Evolutionary conservation across 2,329 filamentous ascomycete species (phyloP), one percentile per base, ranked within the genome.

Genomic region (Fusarium sp.): DNA sequence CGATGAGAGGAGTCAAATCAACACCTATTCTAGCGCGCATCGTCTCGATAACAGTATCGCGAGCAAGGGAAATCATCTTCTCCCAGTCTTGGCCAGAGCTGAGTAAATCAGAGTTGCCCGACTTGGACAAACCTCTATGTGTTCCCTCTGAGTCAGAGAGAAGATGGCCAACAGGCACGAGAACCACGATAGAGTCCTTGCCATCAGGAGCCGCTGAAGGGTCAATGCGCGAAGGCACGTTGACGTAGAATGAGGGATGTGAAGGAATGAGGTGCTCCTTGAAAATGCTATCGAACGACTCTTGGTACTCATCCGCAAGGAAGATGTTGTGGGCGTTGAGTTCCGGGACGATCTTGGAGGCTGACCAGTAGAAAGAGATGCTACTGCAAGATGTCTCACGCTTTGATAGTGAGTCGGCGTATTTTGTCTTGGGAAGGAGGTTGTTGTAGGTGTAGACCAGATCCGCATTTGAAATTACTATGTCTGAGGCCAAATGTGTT

Each of bases 221-320:
- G 67, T 93, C 91, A 9, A 92, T 84, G 14, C 90, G 84, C 46
- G 86, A 90, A 1, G 91, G 91, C 0, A 93, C 90, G 74, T 93
- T 92, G 77, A 93, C 86, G 77, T 93, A 93, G 81, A 93, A 94
- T 56, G 87, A 90, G 0, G 91, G 91, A 60, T 92, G 83, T 2
- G 83, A 76, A 2, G 91, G 91, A 10, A 93, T 87, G 4, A 84
- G 79, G 62, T 92, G 88, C 30, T 86, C 80, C 67, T 90, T 87
- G 82, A 94, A 93, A 61, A 93, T 93, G 60, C 86, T 85, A 76
- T 93, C 90, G 72, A 93, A 93, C n/a, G 85, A 89, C 70, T 91
- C 88, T 50, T 83, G 83, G 76, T 92, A 94, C 67, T 90, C 83
- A 70, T 92, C 88, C 4, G 91, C 90, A 8, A 93, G 85, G 80